Conservation (phyloP, 176 grass and related monocot genomes). For the Eleusine coracana region DNA sequence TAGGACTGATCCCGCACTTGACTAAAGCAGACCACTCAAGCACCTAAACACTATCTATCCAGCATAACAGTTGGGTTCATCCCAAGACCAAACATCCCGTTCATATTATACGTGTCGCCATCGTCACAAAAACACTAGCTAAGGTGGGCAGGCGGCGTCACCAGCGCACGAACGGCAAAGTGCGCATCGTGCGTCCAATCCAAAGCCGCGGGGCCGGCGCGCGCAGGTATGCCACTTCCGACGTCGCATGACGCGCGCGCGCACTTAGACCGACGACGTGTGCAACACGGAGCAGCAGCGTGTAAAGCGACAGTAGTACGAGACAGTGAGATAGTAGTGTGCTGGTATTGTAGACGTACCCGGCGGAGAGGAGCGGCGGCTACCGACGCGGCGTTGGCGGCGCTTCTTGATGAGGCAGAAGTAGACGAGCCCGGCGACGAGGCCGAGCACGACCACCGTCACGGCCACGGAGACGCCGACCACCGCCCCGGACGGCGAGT, state of each 20-base stretch:
- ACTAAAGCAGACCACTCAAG: not conserved
- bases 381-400: slow-evolving; percentile 1
- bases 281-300: not conserved
- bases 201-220: not conserved
- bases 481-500: slow-evolving; percentile 6
- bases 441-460: slow-evolving; percentile 19
- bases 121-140: slow-evolving; percentile 10
- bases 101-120: slow-evolving; percentile 28
- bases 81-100: too few species aligned
- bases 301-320: not conserved
- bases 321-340: not conserved
- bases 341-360: slow-evolving; percentile 18
- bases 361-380: not conserved
- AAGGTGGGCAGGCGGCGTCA: not conserved
- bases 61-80: not conserved
- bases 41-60: not conserved
- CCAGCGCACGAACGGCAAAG: slow-evolving; percentile 24
- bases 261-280: not conserved
- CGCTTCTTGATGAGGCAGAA: slow-evolving; percentile 34
- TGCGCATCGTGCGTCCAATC: slow-evolving; percentile 20
- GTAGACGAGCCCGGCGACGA: slow-evolving; percentile 44
- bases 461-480: slow-evolving; percentile 44
- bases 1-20: not conserved
- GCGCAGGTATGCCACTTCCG: not conserved
- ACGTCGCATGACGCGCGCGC: not conserved